Evolutionary conservation across 768 basidiomycete genomes (phyloP).

Genomic region (Termitomyces eurrhizus): DNA sequence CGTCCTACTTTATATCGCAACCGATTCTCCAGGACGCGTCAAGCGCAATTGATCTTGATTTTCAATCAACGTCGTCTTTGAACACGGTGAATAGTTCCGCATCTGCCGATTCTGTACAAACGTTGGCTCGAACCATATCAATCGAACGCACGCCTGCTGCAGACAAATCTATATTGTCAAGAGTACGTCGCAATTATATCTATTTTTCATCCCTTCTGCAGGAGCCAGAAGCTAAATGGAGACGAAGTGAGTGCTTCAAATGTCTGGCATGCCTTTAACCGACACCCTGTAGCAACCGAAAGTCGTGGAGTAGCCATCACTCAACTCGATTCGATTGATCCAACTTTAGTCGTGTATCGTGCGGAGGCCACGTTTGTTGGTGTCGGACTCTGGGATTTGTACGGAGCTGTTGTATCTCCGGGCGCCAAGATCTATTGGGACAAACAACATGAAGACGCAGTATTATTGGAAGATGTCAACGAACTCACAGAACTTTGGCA

Average conservation of each 20-base stretch:
- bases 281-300: slow-evolving; percentile 59
- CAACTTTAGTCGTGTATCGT: slow-evolving; percentile 91
- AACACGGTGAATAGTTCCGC: slow-evolving; percentile 44
- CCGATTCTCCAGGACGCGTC: slow-evolving; percentile 71
- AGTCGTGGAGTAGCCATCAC: slow-evolving; percentile 89
- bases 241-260: slow-evolving; percentile 51
- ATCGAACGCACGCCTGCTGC: slow-evolving; percentile 53
- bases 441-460: slow-evolving; percentile 83
- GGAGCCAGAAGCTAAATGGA: slow-evolving; percentile 98
- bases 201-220: slow-evolving; percentile 97
- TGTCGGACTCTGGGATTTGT: slow-evolving; percentile 93
- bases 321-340: slow-evolving; percentile 95
- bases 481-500: slow-evolving; percentile 93
- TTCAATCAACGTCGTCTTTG: slow-evolving; percentile 61
- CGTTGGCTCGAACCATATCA: slow-evolving; percentile 29
- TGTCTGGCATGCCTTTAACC: slow-evolving; percentile 10
- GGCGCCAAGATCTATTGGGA: slow-evolving; percentile 87
- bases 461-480: slow-evolving; percentile 83
- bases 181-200: slow-evolving; percentile 92
- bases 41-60: slow-evolving; percentile 64
- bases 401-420: slow-evolving; percentile 80
- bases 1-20: slow-evolving; percentile 52
- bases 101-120: slow-evolving; percentile 31
- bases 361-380: slow-evolving; percentile 98
- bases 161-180: slow-evolving; percentile 79